phyloP scores from a whole-genome alignment of 441 rosid species.

The Dalechampia spathulata region DNA sequence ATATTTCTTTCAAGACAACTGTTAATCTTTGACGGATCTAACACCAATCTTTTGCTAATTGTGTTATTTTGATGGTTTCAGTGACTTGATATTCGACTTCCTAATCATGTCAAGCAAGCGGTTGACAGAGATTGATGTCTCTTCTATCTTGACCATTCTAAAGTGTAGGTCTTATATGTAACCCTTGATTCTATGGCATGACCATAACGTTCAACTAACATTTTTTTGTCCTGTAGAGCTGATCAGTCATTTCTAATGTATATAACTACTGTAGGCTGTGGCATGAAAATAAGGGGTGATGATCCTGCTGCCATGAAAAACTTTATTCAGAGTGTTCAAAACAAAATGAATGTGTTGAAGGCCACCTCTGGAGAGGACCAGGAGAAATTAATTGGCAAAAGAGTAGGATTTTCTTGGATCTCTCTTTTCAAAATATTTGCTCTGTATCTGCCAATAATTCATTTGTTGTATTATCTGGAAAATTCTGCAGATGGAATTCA shows the following conservation, averaged over 20 bases:
- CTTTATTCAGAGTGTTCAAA: slow-evolving; percentile 69
- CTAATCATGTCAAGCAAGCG: slow-evolving; percentile 60
- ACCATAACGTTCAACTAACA: background rate
- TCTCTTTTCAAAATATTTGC: background rate
- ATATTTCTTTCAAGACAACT: background rate
- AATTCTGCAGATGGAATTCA: slow-evolving; percentile 70
- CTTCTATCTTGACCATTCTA: slow-evolving; percentile 70
- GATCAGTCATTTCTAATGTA: slow-evolving; percentile 3
- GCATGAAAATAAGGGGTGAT: slow-evolving; percentile 83
- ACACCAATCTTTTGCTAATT: slow-evolving; percentile 11
- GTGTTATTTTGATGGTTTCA: slow-evolving; percentile 28
- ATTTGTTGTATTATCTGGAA: slow-evolving; percentile 4
- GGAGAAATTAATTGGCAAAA: slow-evolving; percentile 38
- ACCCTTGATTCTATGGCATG: background rate
- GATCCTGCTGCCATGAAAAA: slow-evolving; percentile 85
- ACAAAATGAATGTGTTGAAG: slow-evolving; percentile 63
- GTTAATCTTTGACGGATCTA: background rate
- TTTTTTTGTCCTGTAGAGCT: background rate
- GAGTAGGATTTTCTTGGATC: slow-evolving; percentile 33
- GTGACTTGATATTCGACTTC: slow-evolving; percentile 84
- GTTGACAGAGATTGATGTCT: slow-evolving; percentile 67
- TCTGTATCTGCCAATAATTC: slow-evolving; percentile 10
- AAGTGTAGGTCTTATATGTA: slow-evolving; percentile 46
- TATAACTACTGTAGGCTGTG: slow-evolving; percentile 54
- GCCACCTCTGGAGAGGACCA: slow-evolving; percentile 34